Base-by-base conservation (phyloP, 345 rosid genomes). In the Pseudoturritis turrita region DNA sequence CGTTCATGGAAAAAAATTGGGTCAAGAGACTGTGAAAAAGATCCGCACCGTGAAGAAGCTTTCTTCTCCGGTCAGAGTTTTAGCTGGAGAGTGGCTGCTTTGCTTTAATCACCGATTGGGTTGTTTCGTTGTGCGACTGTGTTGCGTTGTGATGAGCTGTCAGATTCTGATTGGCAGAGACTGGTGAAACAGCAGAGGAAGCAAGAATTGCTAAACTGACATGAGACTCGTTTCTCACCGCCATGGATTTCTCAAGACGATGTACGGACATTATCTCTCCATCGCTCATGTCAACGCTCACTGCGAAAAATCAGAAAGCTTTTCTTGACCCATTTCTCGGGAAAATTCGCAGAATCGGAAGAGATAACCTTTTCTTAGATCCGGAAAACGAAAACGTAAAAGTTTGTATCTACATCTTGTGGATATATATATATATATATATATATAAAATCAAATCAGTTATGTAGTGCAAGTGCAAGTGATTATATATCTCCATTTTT, bases 161-260 rank as follows among this genome's bases (percentile, higher is more conserved):
- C 28, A 68, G 63, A 64, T 33, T 77, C 37, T 58, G 79, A 53
- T 76, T 47, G 22, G 64, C 23, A 14, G 76, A 47, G 59, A 56
- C 62, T 40, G 75, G 74, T 0, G 81, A 49, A 14, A 69, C 46
- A 11, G 79, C 69, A 14, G 77, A 69, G 43, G 77, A 73, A 23
- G 74, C 68, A 39, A 70, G 73, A 65, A 80, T 28, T 35, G 81
- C 70, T 5, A 81, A 41, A 13, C 77, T 77, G 28, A 81, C 56
- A 45, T 67, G 79, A 74, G 74, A 46, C 46, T 77, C 54, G 59
- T 67, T 77, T 51, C 68, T 75, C 37, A 64, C 66, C 5, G 66
- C 55, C 23, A 64, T 55, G 12, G 71, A 23, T 37, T 70, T 80
- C 56, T 73, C 77, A 4, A 69, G 55, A 1, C 19, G 70, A 53